Conservation (phyloP, 345 rosid genomes). For the Erysimum cheiranthoides region DNA sequence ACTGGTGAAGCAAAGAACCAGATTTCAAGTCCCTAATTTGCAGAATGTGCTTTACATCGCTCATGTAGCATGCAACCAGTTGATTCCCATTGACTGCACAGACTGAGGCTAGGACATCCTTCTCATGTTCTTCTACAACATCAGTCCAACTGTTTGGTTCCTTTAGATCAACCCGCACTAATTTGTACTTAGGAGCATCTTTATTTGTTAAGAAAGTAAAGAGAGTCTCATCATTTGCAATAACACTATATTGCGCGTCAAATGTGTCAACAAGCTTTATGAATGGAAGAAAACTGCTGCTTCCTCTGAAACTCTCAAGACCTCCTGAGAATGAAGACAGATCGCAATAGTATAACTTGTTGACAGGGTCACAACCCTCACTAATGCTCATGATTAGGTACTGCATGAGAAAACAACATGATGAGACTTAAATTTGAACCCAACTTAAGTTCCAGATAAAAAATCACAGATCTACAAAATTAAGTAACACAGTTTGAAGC, state of each 20-base stretch:
- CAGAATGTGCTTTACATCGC: slow-evolving; percentile 79
- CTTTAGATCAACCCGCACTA: slow-evolving; percentile 80
- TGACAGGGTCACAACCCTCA: slow-evolving; percentile 82
- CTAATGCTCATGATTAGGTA: slow-evolving; percentile 60
- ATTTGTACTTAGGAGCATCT: slow-evolving; percentile 84
- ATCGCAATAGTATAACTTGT: slow-evolving; percentile 82
- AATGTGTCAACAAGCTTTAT: slow-evolving; percentile 73
- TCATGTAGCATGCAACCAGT: slow-evolving; percentile 78
- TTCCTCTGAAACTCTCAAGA: slow-evolving; percentile 68
- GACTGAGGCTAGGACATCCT: slow-evolving; percentile 80
- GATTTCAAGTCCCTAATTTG: slow-evolving; percentile 83
- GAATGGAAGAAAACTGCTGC: slow-evolving; percentile 66
- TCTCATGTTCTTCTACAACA: slow-evolving; percentile 75
- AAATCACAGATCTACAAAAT: not conserved
- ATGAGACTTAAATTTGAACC: not conserved
- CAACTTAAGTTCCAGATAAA: slow-evolving; percentile 10
- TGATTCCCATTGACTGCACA: slow-evolving; percentile 69
- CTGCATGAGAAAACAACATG: slow-evolving; percentile 54
- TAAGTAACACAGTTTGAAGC: not conserved
- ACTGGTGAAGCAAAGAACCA: slow-evolving; percentile 76
- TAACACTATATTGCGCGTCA: slow-evolving; percentile 65
- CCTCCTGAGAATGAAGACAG: slow-evolving; percentile 69
- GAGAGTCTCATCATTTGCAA: slow-evolving; percentile 76
- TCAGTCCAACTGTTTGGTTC: slow-evolving; percentile 78
- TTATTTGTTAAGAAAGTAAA: slow-evolving; percentile 85